Evolutionary conservation across 148 eudicot species (phyloP).

Genomic region (Rhododendron simsii): DNA sequence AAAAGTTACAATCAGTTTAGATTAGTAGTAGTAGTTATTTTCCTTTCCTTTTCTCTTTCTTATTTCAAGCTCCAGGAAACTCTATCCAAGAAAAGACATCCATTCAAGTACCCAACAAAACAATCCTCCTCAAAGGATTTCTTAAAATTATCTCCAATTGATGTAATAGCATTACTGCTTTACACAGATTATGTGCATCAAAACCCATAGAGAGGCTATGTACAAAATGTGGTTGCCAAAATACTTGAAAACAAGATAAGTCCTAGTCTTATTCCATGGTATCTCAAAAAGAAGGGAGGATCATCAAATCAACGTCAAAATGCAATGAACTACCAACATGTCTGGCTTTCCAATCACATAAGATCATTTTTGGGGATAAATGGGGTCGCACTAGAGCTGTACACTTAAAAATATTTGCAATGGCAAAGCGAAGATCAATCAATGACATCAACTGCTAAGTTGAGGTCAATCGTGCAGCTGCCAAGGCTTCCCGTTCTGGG

Average conservation of each 20-base stretch:
- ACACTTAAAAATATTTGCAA: conserved; percentile 8
- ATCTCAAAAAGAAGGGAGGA: not conserved
- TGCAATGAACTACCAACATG: not conserved
- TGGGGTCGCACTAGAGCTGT: conserved; percentile 17
- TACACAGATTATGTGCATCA: not conserved
- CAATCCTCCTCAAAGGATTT: not conserved
- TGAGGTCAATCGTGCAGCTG: conserved; percentile 33
- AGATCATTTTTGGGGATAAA: not conserved
- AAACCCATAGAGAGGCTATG: conserved; percentile 5
- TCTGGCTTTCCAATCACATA: not conserved
- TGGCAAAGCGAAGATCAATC: conserved; percentile 14
- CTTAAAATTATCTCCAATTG: not conserved
- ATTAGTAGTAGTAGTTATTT: not conserved
- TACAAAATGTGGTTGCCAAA: not conserved
- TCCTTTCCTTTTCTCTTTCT: not conserved
- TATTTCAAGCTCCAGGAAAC: no score
- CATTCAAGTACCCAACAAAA: not conserved
- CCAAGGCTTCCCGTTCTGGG: conserved; percentile 23
- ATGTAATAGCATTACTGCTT: not conserved
- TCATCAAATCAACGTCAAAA: not conserved
- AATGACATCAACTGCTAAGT: conserved; percentile 36
- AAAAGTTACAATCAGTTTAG: not conserved
- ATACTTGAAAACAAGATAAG: not conserved
- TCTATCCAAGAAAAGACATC: not conserved
- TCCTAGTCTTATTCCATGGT: not conserved